Evolutionary conservation across 164 flowering plant species (phyloP), one percentile per base, ranked within the genome.

Genomic region (Vitis labrusca): DNA sequence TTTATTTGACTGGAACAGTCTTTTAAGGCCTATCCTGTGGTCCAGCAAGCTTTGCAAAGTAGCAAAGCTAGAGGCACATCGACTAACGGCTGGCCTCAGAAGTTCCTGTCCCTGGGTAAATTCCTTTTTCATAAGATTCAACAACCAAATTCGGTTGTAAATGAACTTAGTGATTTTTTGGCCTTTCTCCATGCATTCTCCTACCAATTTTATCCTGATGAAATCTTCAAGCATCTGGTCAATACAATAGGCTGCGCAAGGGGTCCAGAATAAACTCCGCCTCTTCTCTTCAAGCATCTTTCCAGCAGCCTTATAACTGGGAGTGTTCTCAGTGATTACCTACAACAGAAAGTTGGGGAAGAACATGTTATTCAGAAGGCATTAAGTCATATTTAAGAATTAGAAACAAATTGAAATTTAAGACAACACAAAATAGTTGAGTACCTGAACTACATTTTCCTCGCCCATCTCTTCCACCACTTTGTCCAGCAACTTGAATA

Each of bases 371-470:
- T 12, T 48, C 27, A 23, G 27, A 23, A 23, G 27, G 27, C 27
- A 23, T 23, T 1, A 23, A 23, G 27, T 23, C 27, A 23, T 23
- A 23, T n/a, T 48, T 50, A 10, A 23, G 15, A 9, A 56, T 5
- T 4, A 16, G 49, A 37, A 66, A 59, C 50, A 32, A 51, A 3
- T 66, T 16, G 63, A 68, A 37, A 72, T 17, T 11, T 6, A 64
- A 32, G 73, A 61, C 32, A 70, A 55, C 70, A 55, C 19, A 52
- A 54, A 68, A 29, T 48, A 44, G 48, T 48, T 48, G 16, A 60
- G 2, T 76, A 88, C 94, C 90, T 92, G 97, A 53, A 92, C 90
- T 5, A 92, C 87, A 79, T 90, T 85, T 76, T 92, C 92, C 83
- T 87, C 92, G 49, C 92, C 92, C 59, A 89, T 83, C 32, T 90